Percentiles rank a stretch among this genome's conserved stretches.
Conservation (phyloP, 768 basidiomycete species). For the Boletus rubescentipes region DNA sequence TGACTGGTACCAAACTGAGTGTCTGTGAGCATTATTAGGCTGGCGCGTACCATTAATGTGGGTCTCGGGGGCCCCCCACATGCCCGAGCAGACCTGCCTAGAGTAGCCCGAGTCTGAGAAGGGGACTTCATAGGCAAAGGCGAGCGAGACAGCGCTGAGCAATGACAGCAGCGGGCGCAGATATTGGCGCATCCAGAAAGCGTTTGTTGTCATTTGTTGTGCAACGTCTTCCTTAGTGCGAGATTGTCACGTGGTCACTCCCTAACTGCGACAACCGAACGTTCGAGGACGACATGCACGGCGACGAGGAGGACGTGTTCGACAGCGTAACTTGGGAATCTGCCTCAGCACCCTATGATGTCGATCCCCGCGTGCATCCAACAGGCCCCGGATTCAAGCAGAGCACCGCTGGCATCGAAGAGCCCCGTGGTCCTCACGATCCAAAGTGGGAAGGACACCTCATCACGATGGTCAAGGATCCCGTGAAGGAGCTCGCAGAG, state of each 20-base stretch:
- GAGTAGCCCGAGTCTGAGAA: slow-evolving; percentile 78
- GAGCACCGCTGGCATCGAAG: slow-evolving; percentile 68
- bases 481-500: slow-evolving; percentile 93
- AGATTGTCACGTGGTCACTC: slow-evolving; percentile 26
- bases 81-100: slow-evolving; percentile 91
- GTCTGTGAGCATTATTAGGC: slow-evolving; percentile 18
- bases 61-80: slow-evolving; percentile 81
- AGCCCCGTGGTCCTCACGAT: slow-evolving; percentile 65
- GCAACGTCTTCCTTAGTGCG: slow-evolving; percentile 6
- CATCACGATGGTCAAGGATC: slow-evolving; percentile 82
- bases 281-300: slow-evolving; percentile 55
- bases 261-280: neutral
- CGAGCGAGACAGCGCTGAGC: slow-evolving; percentile 36
- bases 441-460: slow-evolving; percentile 92
- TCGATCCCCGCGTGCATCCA: slow-evolving; percentile 38
- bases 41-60: slow-evolving; percentile 74
- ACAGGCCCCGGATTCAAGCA: slow-evolving; percentile 79
- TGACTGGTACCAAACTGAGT: slow-evolving; percentile 45
- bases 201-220: slow-evolving; percentile 31
- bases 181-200: slow-evolving; percentile 28
- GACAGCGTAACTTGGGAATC: slow-evolving; percentile 92
- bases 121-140: slow-evolving; percentile 57
- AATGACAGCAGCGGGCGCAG: slow-evolving; percentile 20
- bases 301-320: slow-evolving; percentile 87
- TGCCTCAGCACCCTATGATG: slow-evolving; percentile 56